phyloP scores from a whole-genome alignment of 306 rosid species.

The Sophora flavescens region DNA sequence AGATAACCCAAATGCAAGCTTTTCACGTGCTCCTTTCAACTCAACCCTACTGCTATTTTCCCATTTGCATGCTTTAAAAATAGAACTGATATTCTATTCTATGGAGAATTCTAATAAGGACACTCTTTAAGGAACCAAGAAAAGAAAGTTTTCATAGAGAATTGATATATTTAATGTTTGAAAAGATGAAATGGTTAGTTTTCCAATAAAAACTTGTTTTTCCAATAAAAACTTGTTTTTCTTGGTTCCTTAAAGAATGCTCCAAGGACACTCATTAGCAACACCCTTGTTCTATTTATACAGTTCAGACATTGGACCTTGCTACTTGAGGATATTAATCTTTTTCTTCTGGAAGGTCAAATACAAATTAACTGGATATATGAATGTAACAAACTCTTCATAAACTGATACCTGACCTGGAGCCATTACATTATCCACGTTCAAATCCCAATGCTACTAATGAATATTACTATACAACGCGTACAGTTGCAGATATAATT shows the following conservation, averaged over 20 bases:
- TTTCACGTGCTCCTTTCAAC: conserved; percentile 27
- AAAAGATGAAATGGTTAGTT: too few species aligned
- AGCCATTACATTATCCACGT: conserved; percentile 32
- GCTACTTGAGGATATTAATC: conserved; percentile 5
- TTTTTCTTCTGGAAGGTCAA: not conserved
- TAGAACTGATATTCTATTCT: not conserved
- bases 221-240: too few species aligned
- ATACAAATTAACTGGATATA: not conserved
- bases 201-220: too few species aligned
- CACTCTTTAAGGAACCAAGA: too few species aligned
- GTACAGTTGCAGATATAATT: conserved; percentile 2
- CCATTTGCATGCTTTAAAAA: not conserved
- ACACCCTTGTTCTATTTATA: conserved; percentile 4
- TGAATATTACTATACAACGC: not conserved
- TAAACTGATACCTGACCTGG: conserved; percentile 28
- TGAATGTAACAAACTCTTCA: not conserved
- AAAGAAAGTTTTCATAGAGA: too few species aligned
- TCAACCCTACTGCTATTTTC: not conserved
- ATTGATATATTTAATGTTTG: too few species aligned
- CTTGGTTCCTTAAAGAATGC: too few species aligned
- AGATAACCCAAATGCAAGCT: conserved; percentile 14
- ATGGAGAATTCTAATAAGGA: too few species aligned
- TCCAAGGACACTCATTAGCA: too few species aligned
- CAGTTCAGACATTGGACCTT: not conserved
- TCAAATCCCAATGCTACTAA: conserved; percentile 17